Evolutionary conservation across 2,329 filamentous ascomycete genomes (phyloP).

Genomic region (Sclerotinia trifoliorum): DNA sequence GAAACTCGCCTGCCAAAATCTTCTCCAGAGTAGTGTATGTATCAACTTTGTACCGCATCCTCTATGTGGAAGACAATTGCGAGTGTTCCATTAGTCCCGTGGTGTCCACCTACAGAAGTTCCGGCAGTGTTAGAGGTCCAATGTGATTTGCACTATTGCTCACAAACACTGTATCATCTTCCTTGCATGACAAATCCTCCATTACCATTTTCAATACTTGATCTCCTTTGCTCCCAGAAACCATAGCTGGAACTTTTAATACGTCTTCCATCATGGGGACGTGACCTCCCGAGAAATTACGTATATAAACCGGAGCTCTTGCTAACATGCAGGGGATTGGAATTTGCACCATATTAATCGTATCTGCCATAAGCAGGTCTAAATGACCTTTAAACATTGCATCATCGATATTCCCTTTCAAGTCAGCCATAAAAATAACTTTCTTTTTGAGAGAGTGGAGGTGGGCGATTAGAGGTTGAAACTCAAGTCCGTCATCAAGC

Average conservation of each 20-base stretch:
- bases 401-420: not conserved
- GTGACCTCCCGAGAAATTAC: rapidly evolving
- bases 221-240: not conserved
- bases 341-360: not conserved
- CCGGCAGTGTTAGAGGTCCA: not conserved
- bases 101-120: not conserved
- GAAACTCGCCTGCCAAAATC: not conserved
- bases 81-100: rapidly evolving
- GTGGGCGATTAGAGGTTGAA: not conserved
- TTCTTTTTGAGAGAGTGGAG: not conserved
- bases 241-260: not conserved
- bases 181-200: not conserved
- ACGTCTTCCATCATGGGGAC: not conserved
- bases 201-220: not conserved
- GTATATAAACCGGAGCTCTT: not conserved
- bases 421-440: not conserved
- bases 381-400: not conserved
- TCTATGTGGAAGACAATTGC: not conserved
- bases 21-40: not conserved
- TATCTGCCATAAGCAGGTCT: not conserved
- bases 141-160: not conserved
- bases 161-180: not conserved
- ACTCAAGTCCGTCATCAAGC: not conserved
- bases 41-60: not conserved
- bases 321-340: not conserved